Evolutionary conservation across 116 monocot genomes (phyloP).

Genomic region (Zostera marina): DNA sequence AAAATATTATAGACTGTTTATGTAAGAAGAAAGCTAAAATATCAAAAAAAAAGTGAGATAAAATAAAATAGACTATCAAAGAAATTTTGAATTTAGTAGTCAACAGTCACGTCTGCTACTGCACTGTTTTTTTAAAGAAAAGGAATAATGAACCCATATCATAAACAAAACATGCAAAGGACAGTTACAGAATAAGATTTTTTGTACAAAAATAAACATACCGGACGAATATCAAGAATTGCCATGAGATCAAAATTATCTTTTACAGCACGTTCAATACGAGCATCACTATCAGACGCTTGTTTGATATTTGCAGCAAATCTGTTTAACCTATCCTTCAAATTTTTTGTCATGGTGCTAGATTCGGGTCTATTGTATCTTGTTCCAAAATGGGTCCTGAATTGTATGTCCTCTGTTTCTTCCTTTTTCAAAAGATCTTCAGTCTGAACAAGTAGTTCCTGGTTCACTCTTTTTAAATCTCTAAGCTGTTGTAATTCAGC

Average conservation of each 20-base stretch:
- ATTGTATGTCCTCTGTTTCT: conserved; percentile 71
- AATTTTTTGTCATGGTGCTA: conserved; percentile 70
- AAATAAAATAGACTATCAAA: not conserved
- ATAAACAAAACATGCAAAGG: not conserved
- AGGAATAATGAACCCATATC: too few species aligned
- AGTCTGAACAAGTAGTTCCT: conserved; percentile 79
- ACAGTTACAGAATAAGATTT: not conserved
- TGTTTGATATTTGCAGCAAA: conserved; percentile 84
- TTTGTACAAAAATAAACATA: conserved; percentile 15
- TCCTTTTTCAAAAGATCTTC: conserved; percentile 90
- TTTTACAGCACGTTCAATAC: conserved; percentile 69
- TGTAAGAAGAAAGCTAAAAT: not conserved
- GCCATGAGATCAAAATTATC: conserved; percentile 53
- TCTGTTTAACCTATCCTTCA: conserved; percentile 79
- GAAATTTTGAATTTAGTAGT: not conserved
- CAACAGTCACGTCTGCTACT: not conserved
- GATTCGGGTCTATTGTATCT: conserved; percentile 84
- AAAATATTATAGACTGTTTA: not conserved
- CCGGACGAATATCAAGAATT: conserved; percentile 71
- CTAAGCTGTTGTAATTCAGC: conserved; percentile 78
- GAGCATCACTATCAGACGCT: conserved; percentile 84
- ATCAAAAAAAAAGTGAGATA: too few species aligned
- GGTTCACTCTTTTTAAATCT: conserved; percentile 90
- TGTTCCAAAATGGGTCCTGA: conserved; percentile 74
- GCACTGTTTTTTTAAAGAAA: not conserved